Evolutionary conservation across 495 filamentous ascomycete genomes (phyloP).

Genomic region (Sabuloglossum arenarium): DNA sequence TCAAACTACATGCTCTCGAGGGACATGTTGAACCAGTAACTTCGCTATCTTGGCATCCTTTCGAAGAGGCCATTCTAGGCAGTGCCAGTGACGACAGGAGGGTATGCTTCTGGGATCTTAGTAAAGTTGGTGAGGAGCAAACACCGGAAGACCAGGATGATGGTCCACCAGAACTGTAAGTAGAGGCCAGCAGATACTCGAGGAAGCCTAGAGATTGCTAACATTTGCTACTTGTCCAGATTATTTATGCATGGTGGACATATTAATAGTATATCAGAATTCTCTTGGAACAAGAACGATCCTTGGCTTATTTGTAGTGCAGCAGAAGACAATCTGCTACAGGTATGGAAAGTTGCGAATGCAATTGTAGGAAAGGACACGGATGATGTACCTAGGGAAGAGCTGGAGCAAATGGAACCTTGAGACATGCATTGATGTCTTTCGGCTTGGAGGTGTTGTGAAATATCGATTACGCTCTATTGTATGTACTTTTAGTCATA

Average conservation of each 20-base stretch:
- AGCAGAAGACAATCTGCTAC: constrained; percentile 90
- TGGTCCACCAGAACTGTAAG: constrained; percentile 83
- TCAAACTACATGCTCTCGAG: constrained; percentile 67
- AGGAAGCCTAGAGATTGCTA: not conserved
- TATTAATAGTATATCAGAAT: constrained; percentile 88
- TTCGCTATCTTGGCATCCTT: constrained; percentile 82
- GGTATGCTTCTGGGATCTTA: constrained; percentile 91
- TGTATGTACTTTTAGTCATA: not conserved
- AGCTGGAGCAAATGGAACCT: constrained; percentile 33
- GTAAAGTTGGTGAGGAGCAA: constrained; percentile 80
- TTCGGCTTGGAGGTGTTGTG: no score
- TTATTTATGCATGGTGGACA: constrained; percentile 99
- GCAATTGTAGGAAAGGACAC: constrained; percentile 69
- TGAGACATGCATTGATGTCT: not conserved
- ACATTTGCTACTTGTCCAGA: constrained; percentile 16
- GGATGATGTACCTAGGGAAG: constrained; percentile 57
- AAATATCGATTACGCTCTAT: not conserved
- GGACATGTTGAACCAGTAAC: constrained; percentile 78
- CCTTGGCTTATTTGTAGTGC: constrained; percentile 89
- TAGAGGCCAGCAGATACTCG: constrained; percentile 9
- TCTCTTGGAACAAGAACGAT: constrained; percentile 91
- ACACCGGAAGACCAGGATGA: constrained; percentile 90
- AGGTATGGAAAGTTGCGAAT: constrained; percentile 90
- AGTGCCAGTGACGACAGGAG: constrained; percentile 82
- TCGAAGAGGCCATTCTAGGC: constrained; percentile 67